Conservation (phyloP, 768 basidiomycete genomes). For the Fibroporia radiculosa region DNA sequence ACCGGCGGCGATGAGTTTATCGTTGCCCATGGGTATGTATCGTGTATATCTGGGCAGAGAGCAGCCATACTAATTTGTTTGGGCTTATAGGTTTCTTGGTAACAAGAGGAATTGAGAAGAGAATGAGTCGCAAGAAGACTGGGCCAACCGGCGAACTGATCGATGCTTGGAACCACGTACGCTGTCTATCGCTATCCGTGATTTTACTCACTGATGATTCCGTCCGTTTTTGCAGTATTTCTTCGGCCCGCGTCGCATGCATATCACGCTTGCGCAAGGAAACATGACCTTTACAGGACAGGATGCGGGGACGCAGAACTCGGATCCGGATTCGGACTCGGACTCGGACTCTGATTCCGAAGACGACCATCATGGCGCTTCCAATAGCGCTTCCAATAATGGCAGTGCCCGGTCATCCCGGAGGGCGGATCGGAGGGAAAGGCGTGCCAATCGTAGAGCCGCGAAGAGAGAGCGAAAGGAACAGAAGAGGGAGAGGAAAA, state of each 20-base stretch:
- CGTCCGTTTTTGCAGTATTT: conserved; percentile 29
- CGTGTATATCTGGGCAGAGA: too few species aligned
- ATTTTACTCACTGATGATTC: neutral
- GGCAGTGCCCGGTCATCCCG: too few species aligned
- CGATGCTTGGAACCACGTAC: conserved; percentile 42
- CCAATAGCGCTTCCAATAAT: too few species aligned
- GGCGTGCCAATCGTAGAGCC: too few species aligned
- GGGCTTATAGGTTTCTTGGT: conserved; percentile 16
- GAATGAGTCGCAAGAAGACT: conserved; percentile 19
- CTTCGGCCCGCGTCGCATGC: conserved; percentile 38
- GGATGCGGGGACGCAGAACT: too few species aligned
- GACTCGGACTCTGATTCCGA: too few species aligned
- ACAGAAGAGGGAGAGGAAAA: too few species aligned
- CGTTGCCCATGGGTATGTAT: neutral
- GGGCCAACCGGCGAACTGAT: conserved; percentile 14
- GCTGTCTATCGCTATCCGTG: conserved; percentile 8
- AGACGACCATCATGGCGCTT: too few species aligned
- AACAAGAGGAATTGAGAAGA: conserved; percentile 10
- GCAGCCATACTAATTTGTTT: too few species aligned
- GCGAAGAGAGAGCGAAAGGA: too few species aligned
- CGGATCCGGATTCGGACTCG: too few species aligned
- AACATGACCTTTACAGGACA: conserved; percentile 1
- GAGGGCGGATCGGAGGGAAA: too few species aligned
- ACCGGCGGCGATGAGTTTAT: conserved; percentile 4
- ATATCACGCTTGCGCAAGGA: conserved; percentile 33